Conservation (phyloP, 1,284 basidiomycete genomes). For the Pyrrhoderma lamaoense region DNA sequence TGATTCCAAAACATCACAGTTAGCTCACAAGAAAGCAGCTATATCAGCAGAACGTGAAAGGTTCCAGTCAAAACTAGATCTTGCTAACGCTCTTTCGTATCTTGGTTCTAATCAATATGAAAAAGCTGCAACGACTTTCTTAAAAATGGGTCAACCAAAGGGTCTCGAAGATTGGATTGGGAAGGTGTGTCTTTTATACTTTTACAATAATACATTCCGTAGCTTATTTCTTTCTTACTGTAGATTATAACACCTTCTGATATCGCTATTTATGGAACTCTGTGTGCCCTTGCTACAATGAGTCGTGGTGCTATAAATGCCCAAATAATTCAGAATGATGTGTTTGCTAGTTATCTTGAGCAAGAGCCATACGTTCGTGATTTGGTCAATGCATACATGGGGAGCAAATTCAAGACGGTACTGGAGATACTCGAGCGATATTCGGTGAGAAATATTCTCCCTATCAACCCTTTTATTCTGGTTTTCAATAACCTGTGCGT, state of each 20-base stretch:
- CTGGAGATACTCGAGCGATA: constrained; percentile 66
- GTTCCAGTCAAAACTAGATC: constrained; percentile 70
- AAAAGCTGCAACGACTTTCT: constrained; percentile 64
- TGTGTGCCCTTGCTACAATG: constrained; percentile 75
- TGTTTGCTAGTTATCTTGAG: constrained; percentile 73
- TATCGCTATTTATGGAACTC: constrained; percentile 74
- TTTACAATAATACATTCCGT: not conserved
- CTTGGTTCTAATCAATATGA: constrained; percentile 68
- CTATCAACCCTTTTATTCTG: too few species aligned
- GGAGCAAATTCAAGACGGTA: constrained; percentile 74
- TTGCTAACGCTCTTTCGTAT: constrained; percentile 66
- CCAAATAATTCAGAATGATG: constrained; percentile 61
- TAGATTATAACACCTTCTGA: constrained; percentile 72
- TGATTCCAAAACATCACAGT: constrained; percentile 22
- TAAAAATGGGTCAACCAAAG: constrained; percentile 59
- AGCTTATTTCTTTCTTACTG: constrained; percentile 1
- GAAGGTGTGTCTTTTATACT: constrained; percentile 38
- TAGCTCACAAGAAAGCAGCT: constrained; percentile 25
- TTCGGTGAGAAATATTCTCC: constrained; percentile 23
- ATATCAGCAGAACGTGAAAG: constrained; percentile 46
- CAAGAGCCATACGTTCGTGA: constrained; percentile 81
- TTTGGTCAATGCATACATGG: constrained; percentile 74
- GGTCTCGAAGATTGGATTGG: constrained; percentile 65
- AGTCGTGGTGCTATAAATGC: constrained; percentile 61
- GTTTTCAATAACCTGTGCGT: too few species aligned